Evolutionary conservation across 2,329 filamentous ascomycete genomes (phyloP), one percentile per base, ranked within the genome.

Genomic region (Phaeomoniella chlamydospora): DNA sequence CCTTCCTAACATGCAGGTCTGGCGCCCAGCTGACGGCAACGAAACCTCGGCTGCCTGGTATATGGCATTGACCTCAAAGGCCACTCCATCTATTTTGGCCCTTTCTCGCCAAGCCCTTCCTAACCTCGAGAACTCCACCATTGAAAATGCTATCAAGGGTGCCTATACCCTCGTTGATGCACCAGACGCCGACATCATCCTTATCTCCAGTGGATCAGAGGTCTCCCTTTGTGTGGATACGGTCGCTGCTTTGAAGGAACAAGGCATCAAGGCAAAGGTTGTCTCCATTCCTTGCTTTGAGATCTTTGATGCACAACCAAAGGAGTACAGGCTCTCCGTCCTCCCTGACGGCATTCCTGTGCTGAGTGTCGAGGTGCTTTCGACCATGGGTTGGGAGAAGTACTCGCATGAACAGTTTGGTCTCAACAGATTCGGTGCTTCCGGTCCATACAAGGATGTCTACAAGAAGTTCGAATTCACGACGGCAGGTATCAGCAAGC

Each of bases 391-490:
- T 50, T 98, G 90, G 90, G 87, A 96, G 75, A 82, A 88, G 64
- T 98, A 96, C 70, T 83, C 86, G 41, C 88, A 98, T 67, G 90
- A 98, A 77, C 90, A 98, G 70, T 98, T 98, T 55, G 90, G 90
- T 59, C 77, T 98, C 49, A 98, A 98, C 80, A 77, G 90, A 59
- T 98, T 98, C 64, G 90, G 90, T 77, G 88, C 88, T 49, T 93
- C 84, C 38, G 90, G 88, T 54, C 80, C 88, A 48, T 96, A 96
- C 73, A 88, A 88, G 79, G 80, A 96, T 54, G 86, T 98, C 42
- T 98, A 98, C 75, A 80, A 83, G 82, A 96, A 94, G 76, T 98
- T 98, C 67, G 90, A 96, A 65, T 96, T 98, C 72, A 98, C 88
- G 34, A 83, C 90, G 37, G 88, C 94, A 66, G 90, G 90, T 47